phyloP scores from a whole-genome alignment of 2,329 filamentous ascomycete species.

The Xylaria sp. region DNA sequence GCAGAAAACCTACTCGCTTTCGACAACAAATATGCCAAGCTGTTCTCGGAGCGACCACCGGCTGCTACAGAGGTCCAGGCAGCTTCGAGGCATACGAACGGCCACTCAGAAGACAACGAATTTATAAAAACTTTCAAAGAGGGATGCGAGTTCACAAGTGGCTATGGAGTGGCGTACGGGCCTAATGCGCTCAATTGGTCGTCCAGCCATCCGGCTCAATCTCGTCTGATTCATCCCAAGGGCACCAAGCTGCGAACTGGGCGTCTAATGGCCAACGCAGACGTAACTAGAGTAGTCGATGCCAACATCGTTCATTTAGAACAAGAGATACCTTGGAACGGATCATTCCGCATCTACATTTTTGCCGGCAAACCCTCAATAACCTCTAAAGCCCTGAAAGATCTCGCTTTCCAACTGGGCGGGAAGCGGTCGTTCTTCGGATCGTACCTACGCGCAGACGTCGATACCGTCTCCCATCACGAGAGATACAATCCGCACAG shows the following conservation, averaged over 20 bases:
- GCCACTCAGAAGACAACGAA: slow-evolving; percentile 70
- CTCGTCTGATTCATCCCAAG: slow-evolving; percentile 73
- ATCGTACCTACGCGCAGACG: slow-evolving; percentile 71
- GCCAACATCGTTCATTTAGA: slow-evolving; percentile 91
- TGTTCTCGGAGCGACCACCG: slow-evolving; percentile 84
- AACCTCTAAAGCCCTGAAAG: slow-evolving; percentile 71
- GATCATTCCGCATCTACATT: slow-evolving; percentile 85
- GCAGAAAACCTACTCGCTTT: slow-evolving; percentile 88
- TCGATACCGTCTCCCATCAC: slow-evolving; percentile 74
- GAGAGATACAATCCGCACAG: slow-evolving; percentile 88
- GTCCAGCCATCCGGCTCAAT: slow-evolving; percentile 75
- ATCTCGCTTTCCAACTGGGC: slow-evolving; percentile 74
- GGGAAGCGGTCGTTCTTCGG: slow-evolving; percentile 78
- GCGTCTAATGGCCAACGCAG: slow-evolving; percentile 78
- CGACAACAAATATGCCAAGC: slow-evolving; percentile 87
- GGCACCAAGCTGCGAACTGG: slow-evolving; percentile 77
- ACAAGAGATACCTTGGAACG: slow-evolving; percentile 89
- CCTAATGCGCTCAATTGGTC: slow-evolving; percentile 89
- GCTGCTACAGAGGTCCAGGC: slow-evolving; percentile 77
- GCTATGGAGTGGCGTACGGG: slow-evolving; percentile 88
- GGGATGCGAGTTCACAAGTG: slow-evolving; percentile 90
- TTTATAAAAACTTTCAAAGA: slow-evolving; percentile 94
- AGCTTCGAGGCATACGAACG: slow-evolving; percentile 59
- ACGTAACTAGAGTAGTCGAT: slow-evolving; percentile 87
- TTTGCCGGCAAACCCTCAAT: slow-evolving; percentile 77